A percentile compares a stretch with the other conserved stretches of the same genome.
These are phyloP conservation scores for Saturnispora zaruensis DNA, from an alignment of 805 yeast species.

Conservation along the genomic window DNA sequence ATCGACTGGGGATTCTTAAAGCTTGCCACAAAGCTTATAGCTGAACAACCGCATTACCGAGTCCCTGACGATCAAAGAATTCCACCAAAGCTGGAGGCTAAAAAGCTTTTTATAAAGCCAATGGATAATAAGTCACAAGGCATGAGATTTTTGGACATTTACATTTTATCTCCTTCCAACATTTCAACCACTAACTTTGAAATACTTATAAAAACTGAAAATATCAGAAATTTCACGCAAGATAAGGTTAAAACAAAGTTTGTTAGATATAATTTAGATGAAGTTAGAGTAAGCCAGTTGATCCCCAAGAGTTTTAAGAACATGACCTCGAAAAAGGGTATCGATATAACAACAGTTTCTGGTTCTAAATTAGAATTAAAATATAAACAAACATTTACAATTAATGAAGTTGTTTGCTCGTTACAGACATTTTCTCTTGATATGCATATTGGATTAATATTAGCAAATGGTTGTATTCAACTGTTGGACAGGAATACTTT, in stretches of 20 bases:
- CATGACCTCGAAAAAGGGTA: slow-evolving; percentile 17
- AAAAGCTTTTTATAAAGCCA: slow-evolving; percentile 25
- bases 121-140: slow-evolving; percentile 13
- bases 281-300: slow-evolving; percentile 8
- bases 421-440: slow-evolving; percentile 32
- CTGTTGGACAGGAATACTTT: slow-evolving; percentile 34
- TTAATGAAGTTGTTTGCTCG: slow-evolving; percentile 25
- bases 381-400: slow-evolving; percentile 18
- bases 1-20: slow-evolving; percentile 51
- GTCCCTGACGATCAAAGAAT: slow-evolving; percentile 39
- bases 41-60: slow-evolving; percentile 39
- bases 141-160: slow-evolving; percentile 25
- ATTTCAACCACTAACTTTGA: slow-evolving; percentile 37
- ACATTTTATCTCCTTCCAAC: slow-evolving; percentile 38
- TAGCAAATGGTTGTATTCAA: slow-evolving; percentile 38
- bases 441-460: slow-evolving; percentile 31
- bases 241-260: slow-evolving; percentile 18
- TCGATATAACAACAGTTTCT: slow-evolving; percentile 8
- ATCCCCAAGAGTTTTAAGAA: slow-evolving; percentile 22
- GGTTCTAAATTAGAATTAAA: slow-evolving; percentile 9
- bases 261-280: slow-evolving; percentile 22
- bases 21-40: slow-evolving; percentile 39
- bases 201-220: slow-evolving; percentile 36
- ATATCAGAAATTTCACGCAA: slow-evolving; percentile 12
- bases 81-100: slow-evolving; percentile 33